A percentile compares a stretch with the other conserved stretches of the same genome.
Evolutionary conservation across 2,329 filamentous ascomycete species (phyloP).

Genomic region (Bipolaris sorokiniana): DNA sequence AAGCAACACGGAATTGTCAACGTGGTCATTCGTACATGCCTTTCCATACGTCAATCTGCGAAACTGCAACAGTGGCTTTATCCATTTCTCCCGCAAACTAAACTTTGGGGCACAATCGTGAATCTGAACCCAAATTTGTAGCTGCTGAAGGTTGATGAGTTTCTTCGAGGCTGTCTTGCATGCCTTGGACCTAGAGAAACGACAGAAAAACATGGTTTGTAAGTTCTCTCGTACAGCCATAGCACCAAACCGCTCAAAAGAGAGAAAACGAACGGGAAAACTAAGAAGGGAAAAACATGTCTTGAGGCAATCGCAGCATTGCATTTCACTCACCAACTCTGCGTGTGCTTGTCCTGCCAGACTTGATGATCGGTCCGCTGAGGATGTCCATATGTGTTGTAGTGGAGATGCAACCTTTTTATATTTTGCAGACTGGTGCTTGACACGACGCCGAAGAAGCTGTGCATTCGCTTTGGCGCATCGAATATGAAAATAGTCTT

Average conservation of each 20-base stretch:
- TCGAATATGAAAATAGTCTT: constrained; percentile 40
- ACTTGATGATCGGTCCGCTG: constrained; percentile 5
- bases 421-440: constrained; percentile 25
- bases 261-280: not conserved
- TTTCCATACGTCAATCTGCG: constrained; percentile 21
- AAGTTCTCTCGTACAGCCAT: not conserved
- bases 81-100: constrained; percentile 31
- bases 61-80: constrained; percentile 40
- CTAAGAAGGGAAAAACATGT: not conserved
- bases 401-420: constrained; percentile 40
- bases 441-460: constrained; percentile 35
- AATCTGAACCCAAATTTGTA: constrained; percentile 31
- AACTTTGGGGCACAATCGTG: constrained; percentile 28
- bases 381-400: constrained; percentile 38
- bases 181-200: constrained; percentile 10
- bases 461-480: constrained; percentile 31
- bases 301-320: not conserved
- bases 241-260: no score
- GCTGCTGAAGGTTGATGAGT: constrained; percentile 26
- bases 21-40: not conserved
- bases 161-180: constrained; percentile 30
- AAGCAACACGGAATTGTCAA: not conserved
- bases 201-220: not conserved
- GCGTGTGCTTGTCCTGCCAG: constrained; percentile 37
- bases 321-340: constrained; percentile 25